Evolutionary conservation across 805 yeast species (phyloP).

Genomic region (baker's yeast (Saccharomyces cerevisiae)): DNA sequence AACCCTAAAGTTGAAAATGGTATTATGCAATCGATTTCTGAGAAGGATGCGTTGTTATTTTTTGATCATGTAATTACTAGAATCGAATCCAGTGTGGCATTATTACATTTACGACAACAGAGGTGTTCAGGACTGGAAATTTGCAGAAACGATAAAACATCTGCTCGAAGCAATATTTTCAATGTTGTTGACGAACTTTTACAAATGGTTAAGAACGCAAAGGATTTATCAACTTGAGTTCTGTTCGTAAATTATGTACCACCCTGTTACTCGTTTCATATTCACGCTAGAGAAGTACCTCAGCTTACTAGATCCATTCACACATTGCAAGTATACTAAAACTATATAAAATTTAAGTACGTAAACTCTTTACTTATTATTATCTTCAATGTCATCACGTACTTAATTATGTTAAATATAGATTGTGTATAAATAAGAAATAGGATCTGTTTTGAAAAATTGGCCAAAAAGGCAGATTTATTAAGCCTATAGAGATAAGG

Average conservation of each 20-base stretch:
- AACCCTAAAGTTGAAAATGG: conserved; percentile 17
- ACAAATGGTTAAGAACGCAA: conserved; percentile 3
- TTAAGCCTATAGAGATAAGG: background rate
- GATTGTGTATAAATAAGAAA: background rate
- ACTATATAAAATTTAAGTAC: background rate
- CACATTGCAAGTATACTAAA: background rate
- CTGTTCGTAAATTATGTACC: background rate
- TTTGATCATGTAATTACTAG: conserved; percentile 62
- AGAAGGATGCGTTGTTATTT: conserved; percentile 42
- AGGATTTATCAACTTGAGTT: background rate
- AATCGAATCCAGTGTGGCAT: conserved; percentile 50
- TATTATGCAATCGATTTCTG: conserved; percentile 19
- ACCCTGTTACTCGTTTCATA: background rate
- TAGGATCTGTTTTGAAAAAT: background rate
- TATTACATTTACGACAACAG: conserved; percentile 37
- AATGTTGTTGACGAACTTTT: conserved; percentile 23
- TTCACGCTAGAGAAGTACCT: background rate
- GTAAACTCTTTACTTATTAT: background rate
- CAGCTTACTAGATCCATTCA: background rate
- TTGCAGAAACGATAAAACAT: conserved; percentile 7
- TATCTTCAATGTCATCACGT: background rate
- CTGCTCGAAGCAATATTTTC: conserved; percentile 13
- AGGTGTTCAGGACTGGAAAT: conserved; percentile 15
- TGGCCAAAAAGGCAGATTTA: background rate
- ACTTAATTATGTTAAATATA: background rate